Evolutionary conservation across 306 rosid species (phyloP).

Genomic region (Dryas octopetala): DNA sequence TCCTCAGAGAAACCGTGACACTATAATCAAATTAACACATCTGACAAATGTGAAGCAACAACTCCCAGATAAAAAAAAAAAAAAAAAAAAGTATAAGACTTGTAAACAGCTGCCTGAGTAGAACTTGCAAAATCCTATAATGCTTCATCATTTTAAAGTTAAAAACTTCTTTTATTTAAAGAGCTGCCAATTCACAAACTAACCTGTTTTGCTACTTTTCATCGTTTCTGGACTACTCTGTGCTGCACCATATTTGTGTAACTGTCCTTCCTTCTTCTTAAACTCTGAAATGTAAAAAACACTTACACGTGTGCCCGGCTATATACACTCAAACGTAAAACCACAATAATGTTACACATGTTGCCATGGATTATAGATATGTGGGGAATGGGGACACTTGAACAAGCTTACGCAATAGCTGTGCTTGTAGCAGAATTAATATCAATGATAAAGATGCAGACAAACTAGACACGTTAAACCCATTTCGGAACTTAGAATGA

Average conservation of each 20-base stretch:
- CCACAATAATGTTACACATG: not conserved
- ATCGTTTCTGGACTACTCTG: slow-evolving; percentile 50
- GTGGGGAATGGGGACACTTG: not conserved
- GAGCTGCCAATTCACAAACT: slow-evolving; percentile 19
- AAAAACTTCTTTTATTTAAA: not conserved
- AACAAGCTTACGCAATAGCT: not conserved
- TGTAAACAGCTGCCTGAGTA: not conserved
- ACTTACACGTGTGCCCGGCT: slow-evolving; percentile 23
- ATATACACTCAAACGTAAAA: not conserved
- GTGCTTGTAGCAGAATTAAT: not conserved
- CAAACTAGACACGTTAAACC: not conserved
- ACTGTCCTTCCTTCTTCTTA: slow-evolving; percentile 60
- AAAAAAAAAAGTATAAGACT: not conserved
- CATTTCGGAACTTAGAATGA: not conserved
- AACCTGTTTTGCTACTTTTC: slow-evolving; percentile 53
- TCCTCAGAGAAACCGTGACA: slow-evolving; percentile 2
- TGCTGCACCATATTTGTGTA: slow-evolving; percentile 56
- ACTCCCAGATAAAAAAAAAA: not conserved
- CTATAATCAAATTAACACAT: slow-evolving; percentile 1
- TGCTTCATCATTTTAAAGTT: not conserved
- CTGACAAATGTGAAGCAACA: not conserved
- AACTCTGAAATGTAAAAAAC: slow-evolving; percentile 58
- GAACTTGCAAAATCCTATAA: not conserved
- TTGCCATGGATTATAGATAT: not conserved
- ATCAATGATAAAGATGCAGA: not conserved